Base-by-base conservation (phyloP, 1,284 basidiomycete species). In the Chalciporus sp. region DNA sequence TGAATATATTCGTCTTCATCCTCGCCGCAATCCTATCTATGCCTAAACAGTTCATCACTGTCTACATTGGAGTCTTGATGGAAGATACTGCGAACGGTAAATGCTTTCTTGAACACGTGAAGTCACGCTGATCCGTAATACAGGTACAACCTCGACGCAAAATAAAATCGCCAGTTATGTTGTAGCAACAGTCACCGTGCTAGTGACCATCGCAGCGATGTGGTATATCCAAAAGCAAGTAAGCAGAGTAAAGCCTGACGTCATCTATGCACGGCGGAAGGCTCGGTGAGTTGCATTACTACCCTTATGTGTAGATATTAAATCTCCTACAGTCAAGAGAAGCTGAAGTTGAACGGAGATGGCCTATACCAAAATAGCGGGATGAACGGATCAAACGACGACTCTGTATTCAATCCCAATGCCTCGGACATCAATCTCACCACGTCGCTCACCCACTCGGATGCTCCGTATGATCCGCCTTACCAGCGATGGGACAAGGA, bases 211-310 rank as follows among this genome's bases (percentile, higher is more conserved):
- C 44, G 69, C 75, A 39, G 90, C 93, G 0, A 88, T 91, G 72
- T 94, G 90, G 86, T 96, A 90, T 69, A 90, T 96, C 62, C 84
- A 84, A 62, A 75, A 71, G 49, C 71, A 86, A 71, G 93, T 96
- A 85, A 83, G 87, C 65, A 76, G 82, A 61, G 87, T 84, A 26
- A 89, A 93, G 61, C 83, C 88, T 0, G 68, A 74, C 1, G 84
- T 96, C 8, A 86, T 95, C 65, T 84, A 90, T 52, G 81, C 81
- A 37, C 78, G 87, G 43, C 82, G 92, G 53, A 91, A 83, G 71
- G 84, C 82, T 23, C 76, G 85, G 81, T 85, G 55, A 58, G 76
- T 71, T 23, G 2, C 35, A 7, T 2, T 11, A 1, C 44, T 45
- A 3, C 2, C 14, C 10, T 27, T 19, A 37, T 52, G 41, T 35